These are phyloP conservation scores for Aeschynomene evenia DNA, from an alignment of 306 rosid species.

Conservation along the genomic window DNA sequence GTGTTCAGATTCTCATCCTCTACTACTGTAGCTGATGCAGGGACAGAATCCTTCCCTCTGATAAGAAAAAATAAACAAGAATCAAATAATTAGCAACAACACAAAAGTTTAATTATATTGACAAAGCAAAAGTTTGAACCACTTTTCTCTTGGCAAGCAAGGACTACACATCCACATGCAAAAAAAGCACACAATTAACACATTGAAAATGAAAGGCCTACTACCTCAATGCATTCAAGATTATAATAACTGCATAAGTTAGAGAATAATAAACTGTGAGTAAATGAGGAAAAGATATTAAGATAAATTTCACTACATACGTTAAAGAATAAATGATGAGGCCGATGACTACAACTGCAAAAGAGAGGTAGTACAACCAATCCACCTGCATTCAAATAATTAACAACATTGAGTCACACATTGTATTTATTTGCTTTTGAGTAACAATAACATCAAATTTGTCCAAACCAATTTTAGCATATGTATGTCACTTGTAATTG, in stretches of 20 bases:
- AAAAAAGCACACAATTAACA: too few relatives aligned
- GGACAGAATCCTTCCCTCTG: slow-evolving; percentile 44
- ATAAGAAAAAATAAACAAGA: slow-evolving; percentile 10
- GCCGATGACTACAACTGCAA: slow-evolving; percentile 45
- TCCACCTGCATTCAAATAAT: slow-evolving; percentile 46
- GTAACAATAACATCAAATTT: not conserved
- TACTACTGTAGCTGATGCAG: slow-evolving; percentile 6
- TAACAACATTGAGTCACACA: not conserved
- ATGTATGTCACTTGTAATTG: not conserved
- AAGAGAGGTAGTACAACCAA: slow-evolving; percentile 64
- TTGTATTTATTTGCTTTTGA: not conserved
- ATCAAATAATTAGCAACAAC: not conserved
- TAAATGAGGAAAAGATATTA: not conserved
- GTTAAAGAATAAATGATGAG: slow-evolving; percentile 52
- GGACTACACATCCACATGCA: too few relatives aligned
- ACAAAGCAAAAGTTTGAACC: too few relatives aligned
- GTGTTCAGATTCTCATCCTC: slow-evolving; percentile 34
- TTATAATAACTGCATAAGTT: too few relatives aligned
- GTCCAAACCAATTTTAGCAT: not conserved
- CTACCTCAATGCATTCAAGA: too few relatives aligned
- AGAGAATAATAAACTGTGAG: not conserved
- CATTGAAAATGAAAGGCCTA: too few relatives aligned
- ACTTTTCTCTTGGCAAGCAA: too few relatives aligned
- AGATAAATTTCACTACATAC: slow-evolving; percentile 33
- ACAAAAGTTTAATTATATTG: not conserved